These are phyloP conservation scores for Fusarium xylarioides DNA, from an alignment of 2,329 filamentous ascomycete species.

Conservation along the genomic window DNA sequence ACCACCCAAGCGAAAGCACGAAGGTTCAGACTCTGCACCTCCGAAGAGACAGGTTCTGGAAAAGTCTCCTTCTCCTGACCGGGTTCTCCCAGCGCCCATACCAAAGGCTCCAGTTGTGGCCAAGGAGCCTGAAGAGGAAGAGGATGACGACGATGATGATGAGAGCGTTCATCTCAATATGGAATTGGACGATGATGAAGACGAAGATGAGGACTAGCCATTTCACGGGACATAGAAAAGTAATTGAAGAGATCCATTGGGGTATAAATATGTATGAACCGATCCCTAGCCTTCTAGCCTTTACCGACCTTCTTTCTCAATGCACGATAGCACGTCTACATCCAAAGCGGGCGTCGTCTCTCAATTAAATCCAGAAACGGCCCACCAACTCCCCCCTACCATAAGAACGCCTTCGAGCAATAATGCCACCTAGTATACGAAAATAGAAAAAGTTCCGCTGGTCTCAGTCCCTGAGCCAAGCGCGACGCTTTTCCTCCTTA, in stretches of 20 bases:
- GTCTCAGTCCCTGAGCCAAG: conserved; percentile 86
- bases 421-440: conserved; percentile 9
- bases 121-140: conserved; percentile 40
- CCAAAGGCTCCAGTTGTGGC: conserved; percentile 34
- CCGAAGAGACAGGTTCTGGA: conserved; percentile 55
- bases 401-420: conserved; percentile 27
- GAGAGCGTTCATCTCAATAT: conserved; percentile 68
- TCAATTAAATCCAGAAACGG: conserved; percentile 18
- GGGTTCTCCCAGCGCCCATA: conserved; percentile 11
- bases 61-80: conserved; percentile 37
- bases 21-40: conserved; percentile 47
- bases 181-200: conserved; percentile 64
- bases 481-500: conserved; percentile 94
- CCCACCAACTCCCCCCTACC: conserved; percentile 33
- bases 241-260: conserved; percentile 20
- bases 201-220: conserved; percentile 39
- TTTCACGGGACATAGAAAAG: neutral
- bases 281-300: conserved; percentile 27
- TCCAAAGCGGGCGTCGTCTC: conserved; percentile 21
- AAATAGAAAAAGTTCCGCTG: neutral
- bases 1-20: conserved; percentile 52
- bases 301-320: conserved; percentile 20
- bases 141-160: conserved; percentile 56
- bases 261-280: conserved; percentile 33
- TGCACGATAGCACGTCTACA: conserved; percentile 25